Evolutionary conservation across 1,284 basidiomycete genomes (phyloP), one percentile per base, ranked within the genome.

Genomic region (Apiotrichum siamense): DNA sequence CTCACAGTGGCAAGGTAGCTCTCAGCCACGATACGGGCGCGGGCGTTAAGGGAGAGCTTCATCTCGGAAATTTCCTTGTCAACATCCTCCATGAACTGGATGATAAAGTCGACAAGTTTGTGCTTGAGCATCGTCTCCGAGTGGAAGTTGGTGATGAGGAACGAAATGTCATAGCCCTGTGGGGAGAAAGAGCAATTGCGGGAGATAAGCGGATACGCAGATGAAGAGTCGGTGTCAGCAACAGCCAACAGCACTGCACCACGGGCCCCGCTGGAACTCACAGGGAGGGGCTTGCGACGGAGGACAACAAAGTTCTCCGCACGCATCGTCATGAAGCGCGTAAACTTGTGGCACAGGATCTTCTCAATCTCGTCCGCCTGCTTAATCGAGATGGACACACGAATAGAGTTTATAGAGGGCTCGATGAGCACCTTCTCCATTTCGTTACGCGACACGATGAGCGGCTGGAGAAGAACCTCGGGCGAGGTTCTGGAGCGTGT

Each of bases 81-180:
- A 27, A 97, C 92, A 65, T 97, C 92, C 70, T 97, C 92, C 93
- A 97, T 97, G 72, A 97, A 97, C 86, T 98, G 90, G 62, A 97
- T 97, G 75, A 99, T 96, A 76, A 99, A 99, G 76, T 99, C 96
- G 39, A 99, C 96, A 49, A 99, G 86, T 78, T 97, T 98, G 76
- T 98, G 93, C 77, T 98, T 98, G 62, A 97, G 79, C 92, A 99
- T 96, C 3, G 88, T 88, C 72, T 98, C 94, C 23, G 91, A 83
- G 72, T 98, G 92, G 57, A 85, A 85, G 75, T 97, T 97, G 52
- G 96, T 97, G 71, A 99, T 96, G 58, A 99, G 78, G 80, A 99
- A 99, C 7, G 89, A 94, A 61, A 99, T 98, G 65, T 98, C 96
- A 65, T 96, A 98, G 52, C 93, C 91, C 88, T 94, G 62, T 40